Base-by-base conservation (phyloP, 2,329 filamentous ascomycete genomes). In the Rhexocercosporidium sp. region DNA sequence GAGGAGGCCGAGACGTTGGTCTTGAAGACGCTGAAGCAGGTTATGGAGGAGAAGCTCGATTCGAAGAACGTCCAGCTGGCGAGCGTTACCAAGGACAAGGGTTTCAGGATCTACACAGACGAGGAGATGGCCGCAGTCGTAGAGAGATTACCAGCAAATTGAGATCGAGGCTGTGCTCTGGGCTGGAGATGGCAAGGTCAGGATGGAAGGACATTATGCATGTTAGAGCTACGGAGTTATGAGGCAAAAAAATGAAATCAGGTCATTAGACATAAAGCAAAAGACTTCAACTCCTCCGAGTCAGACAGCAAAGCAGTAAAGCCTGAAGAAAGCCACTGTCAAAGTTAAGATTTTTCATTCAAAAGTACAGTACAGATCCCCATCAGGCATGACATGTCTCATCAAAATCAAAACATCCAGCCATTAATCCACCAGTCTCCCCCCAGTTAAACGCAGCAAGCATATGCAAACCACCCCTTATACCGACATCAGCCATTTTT, bases 41-140 rank as follows among this genome's bases (percentile, higher is more conserved):
- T 99, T 74, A 99, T 99, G 96, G 96, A 99, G 83, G 96, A 99
- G 89, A 99, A 99, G 85, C 86, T 99, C 69, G 96, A 99, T 79
- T 88, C 94, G 71, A 99, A 99, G 88, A 99, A 99, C 78, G 96
- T 99, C 72, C 96, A 99, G 84, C 82, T 99, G 74, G 96, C 96
- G 63, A 98, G 95, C 78, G 96, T 99, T 66, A 99, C 96, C 70
- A 97, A 94, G 86, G 95, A 97, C 73, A 95, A 92, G 82, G 96
- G 96, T 65, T 99, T 99, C 87, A 91, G 93, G 83, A 97, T 99
- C 89, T 99, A 99, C 85, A 92, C 90, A 66, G 96, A 99, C 76
- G 93, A 95, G 77, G 95, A 98, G 84, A 99, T 99, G 96, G 92
- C 92, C 68, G 86, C 89, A 54, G 94, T 97, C 69, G 96, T 99